Evolutionary conservation across 768 basidiomycete species (phyloP).

Genomic region (Steccherinum ochraceum): DNA sequence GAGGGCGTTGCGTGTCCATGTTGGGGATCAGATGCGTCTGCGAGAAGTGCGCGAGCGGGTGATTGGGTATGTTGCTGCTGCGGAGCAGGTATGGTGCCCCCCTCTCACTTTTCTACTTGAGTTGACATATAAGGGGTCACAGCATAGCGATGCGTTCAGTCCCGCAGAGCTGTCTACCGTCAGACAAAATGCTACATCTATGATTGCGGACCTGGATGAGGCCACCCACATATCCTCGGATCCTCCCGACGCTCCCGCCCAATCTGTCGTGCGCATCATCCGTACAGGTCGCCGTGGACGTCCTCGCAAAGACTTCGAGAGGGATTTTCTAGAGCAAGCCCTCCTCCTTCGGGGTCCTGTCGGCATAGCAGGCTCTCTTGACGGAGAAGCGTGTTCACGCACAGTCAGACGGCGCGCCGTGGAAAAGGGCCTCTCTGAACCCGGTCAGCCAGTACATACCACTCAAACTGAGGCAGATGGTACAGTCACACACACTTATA

Average conservation of each 20-base stretch:
- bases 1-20: neutral
- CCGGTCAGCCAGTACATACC: slow-evolving; percentile 13
- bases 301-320: slow-evolving; percentile 23
- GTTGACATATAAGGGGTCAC: too few relatives aligned
- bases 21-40: neutral
- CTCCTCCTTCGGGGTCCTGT: slow-evolving; percentile 18
- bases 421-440: slow-evolving; percentile 12
- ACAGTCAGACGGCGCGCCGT: slow-evolving; percentile 16
- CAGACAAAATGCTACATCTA: neutral
- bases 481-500: neutral
- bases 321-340: slow-evolving; percentile 17
- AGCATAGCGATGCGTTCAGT: neutral
- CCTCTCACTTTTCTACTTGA: too few relatives aligned
- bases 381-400: neutral
- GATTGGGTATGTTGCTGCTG: neutral
- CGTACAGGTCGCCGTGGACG: slow-evolving; percentile 16
- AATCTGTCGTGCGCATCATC: neutral
- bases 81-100: neutral
- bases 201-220: neutral
- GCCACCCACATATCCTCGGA: neutral
- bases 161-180: neutral
- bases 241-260: neutral
- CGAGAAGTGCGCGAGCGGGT: neutral
- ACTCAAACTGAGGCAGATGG: slow-evolving; percentile 8
- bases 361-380: slow-evolving; percentile 1